phyloP scores from a whole-genome alignment of 1,284 basidiomycete species.

The Papiliotrema fonsecae region DNA sequence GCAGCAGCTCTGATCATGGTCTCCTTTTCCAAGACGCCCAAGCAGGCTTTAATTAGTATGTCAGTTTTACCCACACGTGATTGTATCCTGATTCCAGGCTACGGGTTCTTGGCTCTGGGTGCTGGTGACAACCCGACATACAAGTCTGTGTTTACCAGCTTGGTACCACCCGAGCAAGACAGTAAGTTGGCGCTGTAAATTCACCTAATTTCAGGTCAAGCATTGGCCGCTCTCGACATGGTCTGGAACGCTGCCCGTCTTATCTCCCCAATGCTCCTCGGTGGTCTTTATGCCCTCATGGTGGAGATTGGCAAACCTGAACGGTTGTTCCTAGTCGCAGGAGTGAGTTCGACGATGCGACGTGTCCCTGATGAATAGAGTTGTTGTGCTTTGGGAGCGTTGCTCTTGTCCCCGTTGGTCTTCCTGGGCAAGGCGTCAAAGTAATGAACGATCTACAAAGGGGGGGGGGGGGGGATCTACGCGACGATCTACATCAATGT shows the following conservation, averaged over 20 bases:
- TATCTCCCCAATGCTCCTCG: constrained; percentile 25
- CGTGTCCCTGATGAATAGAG: background rate
- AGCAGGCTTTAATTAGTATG: constrained; percentile 25
- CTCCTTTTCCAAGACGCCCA: constrained; percentile 19
- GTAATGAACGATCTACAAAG: background rate
- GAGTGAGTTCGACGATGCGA: constrained; percentile 33
- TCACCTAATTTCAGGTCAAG: constrained; percentile 15
- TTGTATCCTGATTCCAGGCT: constrained; percentile 9
- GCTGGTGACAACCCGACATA: constrained; percentile 33
- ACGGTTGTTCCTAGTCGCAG: constrained; percentile 28
- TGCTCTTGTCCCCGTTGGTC: background rate
- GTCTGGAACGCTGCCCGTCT: constrained; percentile 26
- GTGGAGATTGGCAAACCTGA: constrained; percentile 27
- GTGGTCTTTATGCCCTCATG: constrained; percentile 28
- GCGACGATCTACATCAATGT: no score
- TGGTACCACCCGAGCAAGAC: constrained; percentile 25
- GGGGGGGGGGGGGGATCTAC: background rate
- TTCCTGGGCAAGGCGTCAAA: background rate
- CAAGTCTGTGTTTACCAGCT: constrained; percentile 30
- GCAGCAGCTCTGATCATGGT: constrained; percentile 24
- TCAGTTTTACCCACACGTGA: background rate
- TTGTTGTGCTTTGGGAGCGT: constrained; percentile 1
- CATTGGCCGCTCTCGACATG: constrained; percentile 37
- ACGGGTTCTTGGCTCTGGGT: constrained; percentile 26
- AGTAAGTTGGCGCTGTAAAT: constrained; percentile 12